These are phyloP conservation scores for Tillandsia fasciculata DNA, from an alignment of 176 grass and related monocot genomes.

Conservation along the genomic window DNA sequence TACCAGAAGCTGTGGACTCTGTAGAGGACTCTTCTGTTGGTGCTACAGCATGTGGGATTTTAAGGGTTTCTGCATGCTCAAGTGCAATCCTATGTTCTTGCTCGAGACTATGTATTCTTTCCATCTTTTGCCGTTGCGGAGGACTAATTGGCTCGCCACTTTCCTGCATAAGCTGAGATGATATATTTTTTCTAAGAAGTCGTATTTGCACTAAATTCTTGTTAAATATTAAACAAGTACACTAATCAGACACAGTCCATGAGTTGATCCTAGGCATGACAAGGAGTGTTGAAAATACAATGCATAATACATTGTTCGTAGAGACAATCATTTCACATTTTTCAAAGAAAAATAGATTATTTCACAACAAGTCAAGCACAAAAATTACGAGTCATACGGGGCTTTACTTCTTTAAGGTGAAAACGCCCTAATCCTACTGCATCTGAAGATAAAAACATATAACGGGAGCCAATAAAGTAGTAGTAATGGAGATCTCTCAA, in stretches of 20 bases:
- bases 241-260: background rate
- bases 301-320: no score
- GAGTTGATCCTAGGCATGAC: no score
- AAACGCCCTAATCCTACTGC: no score
- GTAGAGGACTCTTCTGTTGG: constrained; percentile 27
- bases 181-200: background rate
- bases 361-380: no score
- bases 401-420: no score
- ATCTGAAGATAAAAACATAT: no score
- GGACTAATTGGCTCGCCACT: constrained; percentile 22
- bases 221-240: background rate
- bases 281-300: no score
- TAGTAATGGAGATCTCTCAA: no score
- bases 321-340: no score
- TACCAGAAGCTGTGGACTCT: constrained; percentile 5
- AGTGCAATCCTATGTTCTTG: constrained; percentile 81
- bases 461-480: no score
- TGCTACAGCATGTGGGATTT: constrained; percentile 56
- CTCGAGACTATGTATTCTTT: constrained; percentile 53
- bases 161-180: constrained; percentile 52
- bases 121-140: constrained; percentile 58
- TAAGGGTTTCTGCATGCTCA: constrained; percentile 45
- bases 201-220: background rate
- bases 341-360: no score
- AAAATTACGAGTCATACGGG: no score